Conservation (phyloP, 2,329 filamentous ascomycete genomes). For the Fusarium lateritium region DNA sequence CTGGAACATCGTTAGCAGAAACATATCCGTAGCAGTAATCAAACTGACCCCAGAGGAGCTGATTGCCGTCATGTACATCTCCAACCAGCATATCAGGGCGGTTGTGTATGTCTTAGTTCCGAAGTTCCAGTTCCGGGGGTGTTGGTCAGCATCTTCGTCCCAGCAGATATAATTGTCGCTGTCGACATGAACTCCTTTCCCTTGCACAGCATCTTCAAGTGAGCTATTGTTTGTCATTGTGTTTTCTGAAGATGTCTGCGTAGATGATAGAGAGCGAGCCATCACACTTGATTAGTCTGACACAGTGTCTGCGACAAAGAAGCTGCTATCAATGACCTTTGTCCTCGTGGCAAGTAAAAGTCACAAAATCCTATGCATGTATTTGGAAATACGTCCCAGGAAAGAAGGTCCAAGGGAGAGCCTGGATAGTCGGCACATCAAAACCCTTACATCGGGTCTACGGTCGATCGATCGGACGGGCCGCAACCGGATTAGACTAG, state of each 20-base stretch:
- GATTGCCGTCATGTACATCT: slow-evolving; percentile 19
- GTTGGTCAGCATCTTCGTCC: slow-evolving; percentile 6
- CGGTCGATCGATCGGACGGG: not conserved
- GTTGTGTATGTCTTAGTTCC: slow-evolving; percentile 3
- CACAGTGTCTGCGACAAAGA: not conserved
- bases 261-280: not conserved
- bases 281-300: not conserved
- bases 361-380: not conserved
- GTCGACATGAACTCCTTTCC: slow-evolving; percentile 7
- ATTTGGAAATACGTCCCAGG: not conserved
- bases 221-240: not conserved
- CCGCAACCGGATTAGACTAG: not conserved
- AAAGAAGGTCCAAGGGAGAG: not conserved
- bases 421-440: not conserved
- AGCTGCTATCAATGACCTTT: not conserved
- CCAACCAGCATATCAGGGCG: slow-evolving; percentile 10
- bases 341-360: not conserved
- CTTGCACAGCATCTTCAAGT: not conserved
- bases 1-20: not conserved
- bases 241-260: not conserved
- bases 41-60: slow-evolving; percentile 6
- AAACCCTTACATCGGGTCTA: not conserved
- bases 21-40: no score
- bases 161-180: not conserved
- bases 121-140: slow-evolving; percentile 3